Percentiles rank a stretch among this genome's conserved stretches.
Evolutionary conservation across 805 yeast species (phyloP).

Genomic region (Kodamaea neixiangensis): DNA sequence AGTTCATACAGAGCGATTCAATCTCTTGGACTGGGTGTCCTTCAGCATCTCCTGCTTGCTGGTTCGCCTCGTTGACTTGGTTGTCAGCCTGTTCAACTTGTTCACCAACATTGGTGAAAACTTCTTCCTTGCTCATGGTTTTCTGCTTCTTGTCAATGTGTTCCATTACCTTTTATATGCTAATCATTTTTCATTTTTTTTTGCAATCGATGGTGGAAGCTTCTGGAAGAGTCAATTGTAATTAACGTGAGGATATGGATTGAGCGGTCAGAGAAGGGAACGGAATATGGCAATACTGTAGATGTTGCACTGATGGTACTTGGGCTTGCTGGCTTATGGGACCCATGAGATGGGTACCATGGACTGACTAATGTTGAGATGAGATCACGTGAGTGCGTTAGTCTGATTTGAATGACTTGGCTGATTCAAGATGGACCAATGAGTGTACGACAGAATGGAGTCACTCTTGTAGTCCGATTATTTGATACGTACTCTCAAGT

Average conservation of each 20-base stretch:
- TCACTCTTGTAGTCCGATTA: no score
- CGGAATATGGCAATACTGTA: background rate
- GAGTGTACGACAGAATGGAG: no score
- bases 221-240: background rate
- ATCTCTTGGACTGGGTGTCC: constrained; percentile 91
- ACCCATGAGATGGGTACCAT: no score
- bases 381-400: background rate
- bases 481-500: no score
- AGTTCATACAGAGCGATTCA: constrained; percentile 94
- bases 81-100: constrained; percentile 36
- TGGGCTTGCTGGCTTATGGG: no score
- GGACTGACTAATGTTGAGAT: no score
- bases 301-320: no score
- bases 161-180: background rate
- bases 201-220: background rate
- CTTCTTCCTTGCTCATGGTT: constrained; percentile 14
- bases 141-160: constrained; percentile 16
- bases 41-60: constrained; percentile 65
- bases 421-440: no score
- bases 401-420: background rate
- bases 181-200: background rate
- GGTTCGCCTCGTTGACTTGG: constrained; percentile 52
- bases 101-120: constrained; percentile 40
- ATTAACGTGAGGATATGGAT: background rate
- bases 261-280: background rate